Evolutionary conservation across 2,329 filamentous ascomycete species (phyloP).

Genomic region (Meredithiella fracta): DNA sequence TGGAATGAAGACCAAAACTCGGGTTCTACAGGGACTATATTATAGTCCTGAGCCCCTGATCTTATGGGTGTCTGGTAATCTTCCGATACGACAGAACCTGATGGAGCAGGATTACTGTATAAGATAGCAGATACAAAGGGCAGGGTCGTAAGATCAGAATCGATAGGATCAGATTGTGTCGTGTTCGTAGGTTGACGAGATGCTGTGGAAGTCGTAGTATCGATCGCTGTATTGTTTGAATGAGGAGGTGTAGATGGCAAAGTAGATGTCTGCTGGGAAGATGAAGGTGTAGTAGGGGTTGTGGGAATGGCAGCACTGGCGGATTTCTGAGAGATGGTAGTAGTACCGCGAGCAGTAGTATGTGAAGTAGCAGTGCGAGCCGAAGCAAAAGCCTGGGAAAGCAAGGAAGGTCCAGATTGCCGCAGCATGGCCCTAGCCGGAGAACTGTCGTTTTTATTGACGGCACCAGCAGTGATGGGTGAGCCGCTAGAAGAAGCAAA

Average conservation of each 20-base stretch:
- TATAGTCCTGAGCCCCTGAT: too few species aligned
- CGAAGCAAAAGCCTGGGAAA: conserved; percentile 42
- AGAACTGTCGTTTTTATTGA: conserved; percentile 27
- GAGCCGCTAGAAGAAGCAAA: not conserved
- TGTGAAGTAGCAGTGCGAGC: conserved; percentile 33
- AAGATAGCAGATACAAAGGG: not conserved
- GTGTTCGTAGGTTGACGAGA: not conserved
- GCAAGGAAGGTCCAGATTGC: conserved; percentile 36
- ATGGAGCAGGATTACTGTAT: not conserved
- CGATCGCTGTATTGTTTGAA: not conserved
- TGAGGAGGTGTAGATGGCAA: not conserved
- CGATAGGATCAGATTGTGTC: not conserved
- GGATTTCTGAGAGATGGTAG: too few species aligned
- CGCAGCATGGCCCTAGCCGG: conserved; percentile 25
- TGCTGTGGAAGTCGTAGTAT: not conserved
- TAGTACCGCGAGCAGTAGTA: conserved; percentile 5
- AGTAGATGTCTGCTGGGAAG: too few species aligned
- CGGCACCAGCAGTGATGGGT: not conserved
- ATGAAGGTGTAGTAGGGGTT: conserved; percentile 5
- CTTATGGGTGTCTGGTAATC: not conserved
- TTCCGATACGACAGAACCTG: not conserved
- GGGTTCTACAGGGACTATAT: not conserved
- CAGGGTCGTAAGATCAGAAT: not conserved
- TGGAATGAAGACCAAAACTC: not conserved
- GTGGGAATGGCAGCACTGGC: too few species aligned